These are phyloP conservation scores for Lactarius vividus DNA, from an alignment of 768 basidiomycete genomes.

Conservation along the genomic window DNA sequence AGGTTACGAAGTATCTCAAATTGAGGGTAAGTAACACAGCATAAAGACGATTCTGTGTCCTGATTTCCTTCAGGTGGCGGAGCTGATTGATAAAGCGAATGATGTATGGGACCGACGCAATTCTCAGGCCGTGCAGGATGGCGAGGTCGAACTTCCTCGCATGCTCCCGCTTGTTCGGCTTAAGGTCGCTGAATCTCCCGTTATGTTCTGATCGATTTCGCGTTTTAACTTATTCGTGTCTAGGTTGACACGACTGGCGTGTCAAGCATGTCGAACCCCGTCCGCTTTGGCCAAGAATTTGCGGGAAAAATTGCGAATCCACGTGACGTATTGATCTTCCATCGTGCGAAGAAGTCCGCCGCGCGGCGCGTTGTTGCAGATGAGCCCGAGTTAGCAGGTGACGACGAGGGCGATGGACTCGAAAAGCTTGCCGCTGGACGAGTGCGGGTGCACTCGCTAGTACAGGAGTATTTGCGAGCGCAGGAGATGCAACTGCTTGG, in stretches of 20 bases:
- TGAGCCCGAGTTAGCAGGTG: constrained; percentile 56
- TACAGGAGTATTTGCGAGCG: constrained; percentile 86
- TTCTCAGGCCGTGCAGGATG: constrained; percentile 53
- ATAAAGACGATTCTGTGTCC: constrained; percentile 9
- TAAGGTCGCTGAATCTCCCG: constrained; percentile 48
- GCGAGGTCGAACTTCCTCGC: constrained; percentile 56
- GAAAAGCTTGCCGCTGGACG: constrained; percentile 50
- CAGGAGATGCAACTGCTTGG: constrained; percentile 92
- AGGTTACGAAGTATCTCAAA: constrained; percentile 79
- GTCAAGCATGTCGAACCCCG: constrained; percentile 89
- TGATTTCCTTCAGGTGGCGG: constrained; percentile 56
- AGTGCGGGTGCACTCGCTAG: constrained; percentile 84
- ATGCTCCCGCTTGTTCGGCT: constrained; percentile 89
- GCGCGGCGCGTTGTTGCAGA: constrained; percentile 61
- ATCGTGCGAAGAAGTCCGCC: constrained; percentile 69
- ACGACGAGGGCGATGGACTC: constrained; percentile 22
- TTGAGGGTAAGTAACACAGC: constrained; percentile 46
- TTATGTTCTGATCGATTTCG: not conserved
- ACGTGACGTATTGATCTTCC: constrained; percentile 87
- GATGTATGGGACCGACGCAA: constrained; percentile 76
- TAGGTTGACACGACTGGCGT: constrained; percentile 91
- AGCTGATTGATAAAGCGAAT: constrained; percentile 76
- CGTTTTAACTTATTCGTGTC: not conserved
- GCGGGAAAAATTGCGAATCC: constrained; percentile 90
- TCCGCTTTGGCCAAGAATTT: constrained; percentile 96